Evolutionary conservation across 257 asterid genomes (phyloP), one percentile per base, ranked within the genome.

Genomic region (Euphrasia confusa): DNA sequence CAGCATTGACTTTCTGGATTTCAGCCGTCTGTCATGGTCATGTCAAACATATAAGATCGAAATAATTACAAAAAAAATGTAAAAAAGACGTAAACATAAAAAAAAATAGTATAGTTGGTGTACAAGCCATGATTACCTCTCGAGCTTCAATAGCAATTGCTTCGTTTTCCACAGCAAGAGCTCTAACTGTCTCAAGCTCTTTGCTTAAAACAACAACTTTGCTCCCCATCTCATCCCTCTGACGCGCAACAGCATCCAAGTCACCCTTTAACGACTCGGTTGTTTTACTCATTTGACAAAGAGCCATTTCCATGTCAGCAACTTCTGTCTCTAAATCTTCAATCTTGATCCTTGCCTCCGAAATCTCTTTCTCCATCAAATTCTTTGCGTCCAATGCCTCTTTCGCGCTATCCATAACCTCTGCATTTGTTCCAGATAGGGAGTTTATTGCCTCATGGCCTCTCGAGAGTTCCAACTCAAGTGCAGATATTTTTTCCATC

Each of bases 141-240:
- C 76, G 87, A 32, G 92, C 95, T 73, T 89, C 97, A 68, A 63
- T 26, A 61, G 93, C 83, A 61, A 72, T 72, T 62, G 75, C 82
- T 82, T 77, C 89, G 57, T 81, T 87, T 63, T 87, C 95, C 78
- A 83, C 87, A 30, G 90, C 94, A 69, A 79, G 80, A n/a, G 79
- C 76, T 75, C 65, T 74, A 55, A 81, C 80, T 71, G 76, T 78
- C 77, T 82, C 88, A 15, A 83, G 83, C 71, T 81, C 95, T 71
- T 69, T 81, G 58, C 73, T 81, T 78, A 80, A 74, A 48, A n/a
- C 61, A 55, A 32, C 58, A 67, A 78, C 72, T 70, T 78, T 75
- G 49, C 50, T 67, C 7, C 73, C 80, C 71, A 87, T 64, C 53
- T 75, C 85, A 74, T 89, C 92, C 61, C 73, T 84, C 65, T 81